phyloP scores from a whole-genome alignment of 2,329 filamentous ascomycete genomes.

The Rosellinia necatrix region DNA sequence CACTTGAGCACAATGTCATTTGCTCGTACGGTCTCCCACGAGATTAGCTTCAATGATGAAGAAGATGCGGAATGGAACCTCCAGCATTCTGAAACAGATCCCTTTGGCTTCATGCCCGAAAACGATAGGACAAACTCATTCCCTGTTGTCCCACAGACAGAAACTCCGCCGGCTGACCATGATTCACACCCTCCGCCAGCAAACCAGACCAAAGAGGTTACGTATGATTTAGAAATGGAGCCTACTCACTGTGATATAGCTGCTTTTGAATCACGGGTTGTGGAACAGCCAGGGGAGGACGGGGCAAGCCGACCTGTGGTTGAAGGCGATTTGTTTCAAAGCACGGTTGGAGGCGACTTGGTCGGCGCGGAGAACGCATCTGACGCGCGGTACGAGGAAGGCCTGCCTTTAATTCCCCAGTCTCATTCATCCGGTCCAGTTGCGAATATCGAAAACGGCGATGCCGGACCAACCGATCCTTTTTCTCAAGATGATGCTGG shows the following conservation, averaged over 20 bases:
- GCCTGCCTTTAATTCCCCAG: conserved; percentile 64
- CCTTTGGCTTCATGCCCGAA: conserved; percentile 63
- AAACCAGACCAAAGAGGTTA: conserved; percentile 58
- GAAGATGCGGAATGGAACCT: conserved; percentile 64
- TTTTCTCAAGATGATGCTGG: conserved; percentile 53
- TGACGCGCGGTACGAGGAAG: conserved; percentile 71
- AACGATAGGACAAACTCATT: conserved; percentile 67
- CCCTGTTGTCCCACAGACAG: conserved; percentile 56
- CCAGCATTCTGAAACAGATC: conserved; percentile 57
- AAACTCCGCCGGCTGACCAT: conserved; percentile 37
- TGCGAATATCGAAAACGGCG: conserved; percentile 34
- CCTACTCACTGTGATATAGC: conserved; percentile 48
- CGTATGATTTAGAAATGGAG: conserved; percentile 57
- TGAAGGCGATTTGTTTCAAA: conserved; percentile 36
- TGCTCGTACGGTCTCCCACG: conserved; percentile 66
- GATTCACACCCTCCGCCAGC: conserved; percentile 48
- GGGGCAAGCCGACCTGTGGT: conserved; percentile 27
- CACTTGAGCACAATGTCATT: conserved; percentile 67
- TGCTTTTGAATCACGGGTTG: conserved; percentile 44
- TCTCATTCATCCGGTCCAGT: conserved; percentile 36
- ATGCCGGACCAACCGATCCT: conserved; percentile 36
- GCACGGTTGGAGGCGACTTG: conserved; percentile 51
- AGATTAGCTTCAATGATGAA: conserved; percentile 62
- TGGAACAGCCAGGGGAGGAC: conserved; percentile 41
- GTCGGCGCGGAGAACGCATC: conserved; percentile 48